Evolutionary conservation across 129 eudicot genomes (phyloP), one percentile per base, ranked within the genome.

Genomic region (Erigeron canadensis): DNA sequence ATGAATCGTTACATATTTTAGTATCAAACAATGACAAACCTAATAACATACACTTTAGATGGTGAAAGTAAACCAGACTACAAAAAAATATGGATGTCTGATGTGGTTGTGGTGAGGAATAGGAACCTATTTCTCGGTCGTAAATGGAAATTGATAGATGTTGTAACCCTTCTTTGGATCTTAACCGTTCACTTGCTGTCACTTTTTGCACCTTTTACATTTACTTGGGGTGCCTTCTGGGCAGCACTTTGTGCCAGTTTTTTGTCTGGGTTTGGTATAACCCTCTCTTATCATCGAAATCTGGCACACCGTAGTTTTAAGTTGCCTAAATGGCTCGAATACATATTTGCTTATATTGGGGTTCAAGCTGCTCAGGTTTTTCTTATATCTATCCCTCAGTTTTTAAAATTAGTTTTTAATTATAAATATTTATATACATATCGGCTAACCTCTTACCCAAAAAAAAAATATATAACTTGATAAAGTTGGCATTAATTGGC

Each of bases 261-360:
- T 65, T 38, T 84, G 15, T 59, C 85, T n/a, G 95, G 91, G 71
- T 63, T 91, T 38, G 98, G 95, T 9, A 56, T 92, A 61, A 81
- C 89, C 22, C 82, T 89, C n/a, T 88, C 96, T 15, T 92, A 65
- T 66, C 98, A 92, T 59, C 81, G 95, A 39, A 84, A 92, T 74
- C 85, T 92, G 61, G 83, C 95, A 53, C 98, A 92, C 70, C 75
- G 82, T 77, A 87, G 95, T 78, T 81, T 89, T 58, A 92, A 84
- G 79, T 77, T 92, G 46, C 96, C 96, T 15, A 92, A 89, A 78
- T 89, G 95, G 96, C 96, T 88, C 0, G 98, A 92, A 71, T 92
- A 92, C 69, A 75, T 82, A 9, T 92, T 83, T 71, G 96, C 98
- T 21, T 88, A 92, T 63, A 75, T 87, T 38, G 95, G 91, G 1